A percentile compares a stretch with the other conserved stretches of the same genome.
Conservation (phyloP, 2,329 filamentous ascomycete genomes). For the Aschersonia sp. region DNA sequence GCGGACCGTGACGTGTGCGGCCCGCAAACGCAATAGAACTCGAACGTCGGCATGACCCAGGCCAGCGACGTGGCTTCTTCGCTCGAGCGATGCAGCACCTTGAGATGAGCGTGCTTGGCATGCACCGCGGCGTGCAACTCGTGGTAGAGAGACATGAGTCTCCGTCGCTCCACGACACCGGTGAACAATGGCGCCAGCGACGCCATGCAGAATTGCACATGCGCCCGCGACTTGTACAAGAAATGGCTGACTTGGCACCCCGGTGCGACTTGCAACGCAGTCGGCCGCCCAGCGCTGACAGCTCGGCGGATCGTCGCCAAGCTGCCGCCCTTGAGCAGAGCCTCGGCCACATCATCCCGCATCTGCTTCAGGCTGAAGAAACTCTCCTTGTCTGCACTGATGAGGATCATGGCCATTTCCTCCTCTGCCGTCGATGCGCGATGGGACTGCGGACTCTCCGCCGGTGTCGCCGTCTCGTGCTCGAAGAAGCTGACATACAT, state of each 20-base stretch:
- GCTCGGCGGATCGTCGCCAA: slow-evolving; percentile 62
- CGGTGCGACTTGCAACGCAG: slow-evolving; percentile 61
- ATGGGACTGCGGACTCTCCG: slow-evolving; percentile 30
- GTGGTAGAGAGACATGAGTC: slow-evolving; percentile 74
- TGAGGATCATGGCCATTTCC: slow-evolving; percentile 81
- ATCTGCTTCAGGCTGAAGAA: slow-evolving; percentile 79
- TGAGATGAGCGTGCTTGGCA: slow-evolving; percentile 67
- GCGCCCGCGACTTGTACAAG: slow-evolving; percentile 83
- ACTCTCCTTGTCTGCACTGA: slow-evolving; percentile 83
- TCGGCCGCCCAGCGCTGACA: slow-evolving; percentile 55
- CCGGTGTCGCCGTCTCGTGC: slow-evolving; percentile 27
- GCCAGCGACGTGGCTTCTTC: slow-evolving; percentile 68
- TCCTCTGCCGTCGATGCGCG: slow-evolving; percentile 54
- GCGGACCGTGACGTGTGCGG: slow-evolving; percentile 49
- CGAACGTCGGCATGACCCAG: slow-evolving; percentile 84
- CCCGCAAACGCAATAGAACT: slow-evolving; percentile 89
- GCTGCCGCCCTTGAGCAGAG: slow-evolving; percentile 62
- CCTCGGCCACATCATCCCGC: slow-evolving; percentile 47
- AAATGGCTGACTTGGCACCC: slow-evolving; percentile 79
- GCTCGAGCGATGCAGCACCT: slow-evolving; percentile 68
- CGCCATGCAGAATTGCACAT: slow-evolving; percentile 94
- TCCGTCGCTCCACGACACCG: slow-evolving; percentile 43
- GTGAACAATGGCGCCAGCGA: slow-evolving; percentile 58
- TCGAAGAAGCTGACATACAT: slow-evolving; percentile 98
- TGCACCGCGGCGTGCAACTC: slow-evolving; percentile 77